phyloP scores from a whole-genome alignment of 305 asterid species.

The Solanum hybrid region DNA sequence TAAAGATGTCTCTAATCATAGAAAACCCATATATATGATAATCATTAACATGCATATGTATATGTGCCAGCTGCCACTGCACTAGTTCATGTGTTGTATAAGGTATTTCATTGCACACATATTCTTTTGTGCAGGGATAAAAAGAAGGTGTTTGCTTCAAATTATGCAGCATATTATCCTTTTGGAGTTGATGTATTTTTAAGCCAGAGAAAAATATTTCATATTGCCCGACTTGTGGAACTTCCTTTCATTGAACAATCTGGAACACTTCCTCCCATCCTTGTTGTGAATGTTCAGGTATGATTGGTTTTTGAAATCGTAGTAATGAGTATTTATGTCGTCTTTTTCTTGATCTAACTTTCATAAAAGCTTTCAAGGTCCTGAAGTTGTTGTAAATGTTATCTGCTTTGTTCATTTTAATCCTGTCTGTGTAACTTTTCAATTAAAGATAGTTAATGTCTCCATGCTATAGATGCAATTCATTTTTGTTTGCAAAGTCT shows the following conservation, averaged over 20 bases:
- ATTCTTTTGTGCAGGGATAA: slow-evolving; percentile 56
- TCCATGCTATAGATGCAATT: neutral
- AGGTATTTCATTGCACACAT: neutral
- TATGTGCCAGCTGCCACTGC: neutral
- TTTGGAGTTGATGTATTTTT: slow-evolving; percentile 86
- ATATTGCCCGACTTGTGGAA: slow-evolving; percentile 75
- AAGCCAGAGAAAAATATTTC: slow-evolving; percentile 69
- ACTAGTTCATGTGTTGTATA: neutral
- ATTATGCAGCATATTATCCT: slow-evolving; percentile 81
- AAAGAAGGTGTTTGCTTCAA: slow-evolving; percentile 74
- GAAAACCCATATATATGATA: neutral
- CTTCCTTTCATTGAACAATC: slow-evolving; percentile 53
- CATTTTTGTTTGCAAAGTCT: neutral
- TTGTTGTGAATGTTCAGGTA: slow-evolving; percentile 97
- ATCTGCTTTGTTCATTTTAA: neutral
- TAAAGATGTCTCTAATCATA: neutral
- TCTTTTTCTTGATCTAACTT: neutral
- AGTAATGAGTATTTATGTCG: neutral
- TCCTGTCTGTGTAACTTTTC: neutral
- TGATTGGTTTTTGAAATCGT: neutral
- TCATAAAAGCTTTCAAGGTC: neutral
- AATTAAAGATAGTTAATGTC: neutral
- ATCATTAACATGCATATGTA: neutral
- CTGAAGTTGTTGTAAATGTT: neutral
- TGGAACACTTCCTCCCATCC: slow-evolving; percentile 75